Evolutionary conservation across 1,284 basidiomycete genomes (phyloP).

Genomic region (Vanrija sp.): DNA sequence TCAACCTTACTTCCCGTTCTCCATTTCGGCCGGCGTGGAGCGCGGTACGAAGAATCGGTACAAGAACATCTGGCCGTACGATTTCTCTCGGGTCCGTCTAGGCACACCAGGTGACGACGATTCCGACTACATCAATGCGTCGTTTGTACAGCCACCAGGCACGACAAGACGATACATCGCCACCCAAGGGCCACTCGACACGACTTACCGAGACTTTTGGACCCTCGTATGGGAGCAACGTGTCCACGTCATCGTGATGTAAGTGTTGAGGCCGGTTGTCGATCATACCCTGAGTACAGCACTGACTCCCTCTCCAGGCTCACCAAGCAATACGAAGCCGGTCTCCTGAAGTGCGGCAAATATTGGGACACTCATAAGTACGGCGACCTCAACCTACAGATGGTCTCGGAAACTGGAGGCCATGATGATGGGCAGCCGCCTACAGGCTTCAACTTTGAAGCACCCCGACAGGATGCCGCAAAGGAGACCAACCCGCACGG

Average conservation of each 20-base stretch:
- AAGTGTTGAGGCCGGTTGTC: slow-evolving; percentile 45
- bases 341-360: slow-evolving; percentile 81
- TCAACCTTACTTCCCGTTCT: slow-evolving; percentile 65
- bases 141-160: slow-evolving; percentile 77
- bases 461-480: background rate
- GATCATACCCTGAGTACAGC: slow-evolving; percentile 53
- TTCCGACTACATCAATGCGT: slow-evolving; percentile 89
- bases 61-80: slow-evolving; percentile 96
- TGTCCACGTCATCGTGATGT: slow-evolving; percentile 61
- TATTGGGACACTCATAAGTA: slow-evolving; percentile 79
- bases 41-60: slow-evolving; percentile 85
- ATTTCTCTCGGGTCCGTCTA: slow-evolving; percentile 67
- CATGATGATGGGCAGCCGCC: slow-evolving; percentile 31
- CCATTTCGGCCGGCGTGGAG: slow-evolving; percentile 93
- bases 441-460: slow-evolving; percentile 49
- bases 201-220: slow-evolving; percentile 93
- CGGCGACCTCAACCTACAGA: slow-evolving; percentile 64
- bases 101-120: slow-evolving; percentile 56
- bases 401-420: slow-evolving; percentile 61
- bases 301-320: slow-evolving; percentile 71
- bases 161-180: slow-evolving; percentile 84
- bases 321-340: slow-evolving; percentile 84
- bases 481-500: slow-evolving; percentile 2
- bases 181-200: slow-evolving; percentile 88
- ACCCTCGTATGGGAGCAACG: slow-evolving; percentile 59